Evolutionary conservation across 768 basidiomycete species (phyloP).

Genomic region (Mycena galericulata): DNA sequence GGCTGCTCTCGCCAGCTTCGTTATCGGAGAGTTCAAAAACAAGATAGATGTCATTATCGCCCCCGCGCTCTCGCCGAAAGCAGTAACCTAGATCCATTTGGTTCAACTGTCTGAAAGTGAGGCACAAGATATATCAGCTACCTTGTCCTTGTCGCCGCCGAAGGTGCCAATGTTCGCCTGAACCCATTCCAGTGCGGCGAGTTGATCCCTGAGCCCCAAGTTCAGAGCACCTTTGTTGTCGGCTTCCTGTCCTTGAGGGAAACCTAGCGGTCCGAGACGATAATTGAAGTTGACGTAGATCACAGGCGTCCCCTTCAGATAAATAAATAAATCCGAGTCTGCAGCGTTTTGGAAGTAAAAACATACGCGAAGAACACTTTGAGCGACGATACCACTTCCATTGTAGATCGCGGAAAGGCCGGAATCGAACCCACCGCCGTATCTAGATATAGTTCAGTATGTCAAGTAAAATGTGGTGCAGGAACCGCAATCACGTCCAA

Average conservation of each 20-base stretch:
- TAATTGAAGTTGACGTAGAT: conserved; percentile 62
- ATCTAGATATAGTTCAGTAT: not conserved
- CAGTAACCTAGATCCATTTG: conserved; percentile 48
- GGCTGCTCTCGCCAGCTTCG: conserved; percentile 42
- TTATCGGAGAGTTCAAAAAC: conserved; percentile 46
- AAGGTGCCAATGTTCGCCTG: conserved; percentile 65
- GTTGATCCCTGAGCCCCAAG: conserved; percentile 54
- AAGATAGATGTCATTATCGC: conserved; percentile 54
- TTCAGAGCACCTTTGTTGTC: conserved; percentile 48
- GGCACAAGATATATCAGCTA: conserved; percentile 15
- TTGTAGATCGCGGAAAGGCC: conserved; percentile 37
- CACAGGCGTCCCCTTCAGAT: conserved; percentile 48
- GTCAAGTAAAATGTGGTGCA: not conserved
- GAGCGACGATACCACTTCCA: conserved; percentile 41
- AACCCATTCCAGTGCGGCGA: conserved; percentile 59
- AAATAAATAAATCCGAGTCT: not conserved
- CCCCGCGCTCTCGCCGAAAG: conserved; percentile 63
- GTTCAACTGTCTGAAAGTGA: not conserved
- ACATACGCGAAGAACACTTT: conserved; percentile 38
- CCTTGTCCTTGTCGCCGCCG: conserved; percentile 62
- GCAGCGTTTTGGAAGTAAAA: not conserved
- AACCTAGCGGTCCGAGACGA: conserved; percentile 60
- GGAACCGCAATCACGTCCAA: conserved; percentile 10
- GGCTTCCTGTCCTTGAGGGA: conserved; percentile 53
- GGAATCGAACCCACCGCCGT: conserved; percentile 36